These are phyloP conservation scores for Millerozyma miso DNA, from an alignment of 805 yeast genomes.

Conservation along the genomic window DNA sequence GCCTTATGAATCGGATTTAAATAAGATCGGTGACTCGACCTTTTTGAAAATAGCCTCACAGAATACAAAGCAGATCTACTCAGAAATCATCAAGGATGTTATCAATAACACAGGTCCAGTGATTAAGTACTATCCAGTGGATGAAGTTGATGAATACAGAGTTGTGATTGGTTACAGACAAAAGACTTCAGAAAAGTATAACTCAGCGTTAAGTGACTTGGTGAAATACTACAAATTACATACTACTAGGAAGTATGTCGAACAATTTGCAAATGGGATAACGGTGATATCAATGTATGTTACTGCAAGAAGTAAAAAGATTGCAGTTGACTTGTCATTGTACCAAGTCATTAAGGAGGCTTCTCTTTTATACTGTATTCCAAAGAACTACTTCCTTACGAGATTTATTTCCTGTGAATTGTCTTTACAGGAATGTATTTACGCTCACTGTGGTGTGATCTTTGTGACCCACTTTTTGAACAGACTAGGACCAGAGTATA, in stretches of 20 bases:
- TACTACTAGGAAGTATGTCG: conserved; percentile 87
- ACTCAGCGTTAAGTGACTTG: conserved; percentile 79
- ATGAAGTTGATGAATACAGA: conserved; percentile 78
- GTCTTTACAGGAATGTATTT: conserved; percentile 90
- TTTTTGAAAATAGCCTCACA: conserved; percentile 73
- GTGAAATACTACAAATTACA: conserved; percentile 84
- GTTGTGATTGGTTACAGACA: conserved; percentile 85
- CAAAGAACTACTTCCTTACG: conserved; percentile 75
- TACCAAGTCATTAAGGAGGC: conserved; percentile 93
- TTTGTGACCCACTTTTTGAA: conserved; percentile 93
- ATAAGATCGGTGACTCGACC: conserved; percentile 70
- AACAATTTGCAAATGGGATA: conserved; percentile 85
- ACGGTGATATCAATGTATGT: conserved; percentile 85
- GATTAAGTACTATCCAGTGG: conserved; percentile 78
- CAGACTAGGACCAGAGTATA: conserved; percentile 88
- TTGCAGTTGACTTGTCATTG: conserved; percentile 68
- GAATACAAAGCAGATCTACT: conserved; percentile 76
- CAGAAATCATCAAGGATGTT: conserved; percentile 66
- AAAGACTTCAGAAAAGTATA: conserved; percentile 79
- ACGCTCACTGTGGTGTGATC: conserved; percentile 89
- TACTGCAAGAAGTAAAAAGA: conserved; percentile 50
- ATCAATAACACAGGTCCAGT: conserved; percentile 83
- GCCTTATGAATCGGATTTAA: conserved; percentile 47
- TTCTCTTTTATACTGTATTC: conserved; percentile 85
- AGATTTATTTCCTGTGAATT: conserved; percentile 70